These are phyloP conservation scores for Penicillium paxilli DNA, from an alignment of 495 filamentous ascomycete genomes.

Conservation along the genomic window DNA sequence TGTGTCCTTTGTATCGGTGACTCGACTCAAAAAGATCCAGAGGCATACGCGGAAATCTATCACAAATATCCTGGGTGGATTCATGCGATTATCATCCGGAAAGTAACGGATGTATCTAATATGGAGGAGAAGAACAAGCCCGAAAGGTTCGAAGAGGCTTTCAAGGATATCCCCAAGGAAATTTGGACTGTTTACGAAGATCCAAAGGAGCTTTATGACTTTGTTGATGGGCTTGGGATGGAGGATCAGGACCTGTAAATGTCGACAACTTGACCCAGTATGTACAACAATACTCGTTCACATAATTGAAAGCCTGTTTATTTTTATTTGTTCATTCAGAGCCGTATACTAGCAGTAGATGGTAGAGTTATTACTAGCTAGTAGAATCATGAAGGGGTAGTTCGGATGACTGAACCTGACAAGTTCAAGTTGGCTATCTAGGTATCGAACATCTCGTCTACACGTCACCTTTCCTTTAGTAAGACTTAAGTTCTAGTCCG, in stretches of 20 bases:
- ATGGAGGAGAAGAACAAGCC: conserved; percentile 73
- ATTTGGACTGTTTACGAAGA: conserved; percentile 81
- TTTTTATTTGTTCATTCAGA: background rate
- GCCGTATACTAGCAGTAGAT: too few relatives aligned
- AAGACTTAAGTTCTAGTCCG: too few relatives aligned
- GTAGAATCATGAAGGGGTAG: background rate
- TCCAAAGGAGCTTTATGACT: conserved; percentile 60
- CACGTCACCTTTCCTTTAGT: too few relatives aligned
- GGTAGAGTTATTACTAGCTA: too few relatives aligned
- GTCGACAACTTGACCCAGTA: background rate
- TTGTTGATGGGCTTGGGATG: conserved; percentile 44
- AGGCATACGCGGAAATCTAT: conserved; percentile 80
- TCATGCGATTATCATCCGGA: conserved; percentile 76
- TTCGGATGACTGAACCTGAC: too few relatives aligned
- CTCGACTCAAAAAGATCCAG: conserved; percentile 88
- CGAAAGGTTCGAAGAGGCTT: conserved; percentile 78
- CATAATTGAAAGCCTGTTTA: background rate
- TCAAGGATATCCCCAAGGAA: conserved; percentile 66
- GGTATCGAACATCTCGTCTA: too few relatives aligned
- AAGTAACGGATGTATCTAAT: conserved; percentile 73
- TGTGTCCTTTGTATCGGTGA: conserved; percentile 86
- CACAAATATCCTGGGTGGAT: conserved; percentile 69
- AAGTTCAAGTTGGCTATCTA: too few relatives aligned
- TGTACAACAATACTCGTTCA: background rate
- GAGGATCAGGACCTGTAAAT: conserved; percentile 22